phyloP scores from a whole-genome alignment of 345 rosid species.

The Brassica rapa region DNA sequence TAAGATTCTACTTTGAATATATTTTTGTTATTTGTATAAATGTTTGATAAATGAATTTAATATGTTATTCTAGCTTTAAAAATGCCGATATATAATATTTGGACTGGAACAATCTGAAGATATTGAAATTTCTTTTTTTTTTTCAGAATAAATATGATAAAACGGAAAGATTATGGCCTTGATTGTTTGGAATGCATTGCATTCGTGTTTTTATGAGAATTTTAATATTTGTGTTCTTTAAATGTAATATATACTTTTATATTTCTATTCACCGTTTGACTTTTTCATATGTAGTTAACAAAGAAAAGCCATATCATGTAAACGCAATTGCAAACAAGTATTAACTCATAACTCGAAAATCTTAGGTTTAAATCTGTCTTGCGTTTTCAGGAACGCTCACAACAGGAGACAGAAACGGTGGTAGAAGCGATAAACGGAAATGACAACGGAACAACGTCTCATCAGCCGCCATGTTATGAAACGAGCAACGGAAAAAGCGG shows the following conservation, averaged over 20 bases:
- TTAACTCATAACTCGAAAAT: background rate
- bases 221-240: background rate
- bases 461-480: conserved; percentile 52
- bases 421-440: conserved; percentile 55
- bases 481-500: conserved; percentile 49
- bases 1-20: conserved; percentile 17
- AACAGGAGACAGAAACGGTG: conserved; percentile 50
- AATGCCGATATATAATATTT: background rate
- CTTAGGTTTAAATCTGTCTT: background rate
- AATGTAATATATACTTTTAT: background rate
- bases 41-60: background rate
- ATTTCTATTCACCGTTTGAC: too few species aligned
- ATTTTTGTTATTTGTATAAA: background rate
- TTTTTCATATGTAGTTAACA: too few species aligned
- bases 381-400: conserved; percentile 43
- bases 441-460: conserved; percentile 25
- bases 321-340: background rate
- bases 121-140: background rate
- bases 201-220: background rate
- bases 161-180: background rate
- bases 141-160: background rate
- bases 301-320: too few species aligned
- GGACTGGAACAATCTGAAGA: background rate
- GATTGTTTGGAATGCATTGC: background rate
- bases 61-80: background rate